Base-by-base conservation (phyloP, 192 early-diverging fungal species). In the Coemansia sp. region DNA sequence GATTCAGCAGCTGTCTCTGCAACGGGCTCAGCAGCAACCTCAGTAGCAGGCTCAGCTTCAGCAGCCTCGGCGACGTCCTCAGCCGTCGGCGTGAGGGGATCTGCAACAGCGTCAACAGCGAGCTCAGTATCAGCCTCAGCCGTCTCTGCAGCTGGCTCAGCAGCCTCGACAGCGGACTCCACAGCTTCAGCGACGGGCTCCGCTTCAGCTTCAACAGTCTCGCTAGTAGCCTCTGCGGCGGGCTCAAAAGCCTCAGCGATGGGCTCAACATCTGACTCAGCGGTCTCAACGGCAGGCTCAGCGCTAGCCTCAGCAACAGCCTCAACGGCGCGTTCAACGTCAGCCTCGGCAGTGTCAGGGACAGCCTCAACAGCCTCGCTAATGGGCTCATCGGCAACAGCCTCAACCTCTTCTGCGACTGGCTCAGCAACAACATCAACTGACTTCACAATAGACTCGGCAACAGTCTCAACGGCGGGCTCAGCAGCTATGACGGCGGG, bases 121-220 rank as follows among this genome's bases (percentile, higher is more conserved):
- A 1, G 31, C 31, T 31, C 31, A 31, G 4, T 4, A 4, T 31
- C 31, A 31, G 31, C 1, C 31, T 31, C 31, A 31, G 31, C 4
- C 31, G 4, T 4, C 31, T 31, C 31, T 1, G 31, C 1, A 31
- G n/a, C n/a, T n/a, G n/a, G n/a, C n/a, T n/a, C n/a, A n/a, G n/a
- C n/a, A n/a, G n/a, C n/a, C n/a, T n/a, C n/a, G n/a, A n/a, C n/a
- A n/a, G n/a, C n/a, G n/a, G n/a, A n/a, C 0, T 38, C 62, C 2
- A 9, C 36, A 37, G 36, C 42, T 43, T 71, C 59, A 51, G 63
- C 24, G 23, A 37, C 65, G 16, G 26, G 4, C 40, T 62, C 42
- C 0, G n/a, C n/a, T n/a, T n/a, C n/a, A n/a, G n/a, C n/a, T n/a
- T n/a, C n/a, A n/a, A 18, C 33, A 24, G 55, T 13, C 31, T 62